Evolutionary conservation across 306 rosid species (phyloP).

Genomic region (Cicer judaicum): DNA sequence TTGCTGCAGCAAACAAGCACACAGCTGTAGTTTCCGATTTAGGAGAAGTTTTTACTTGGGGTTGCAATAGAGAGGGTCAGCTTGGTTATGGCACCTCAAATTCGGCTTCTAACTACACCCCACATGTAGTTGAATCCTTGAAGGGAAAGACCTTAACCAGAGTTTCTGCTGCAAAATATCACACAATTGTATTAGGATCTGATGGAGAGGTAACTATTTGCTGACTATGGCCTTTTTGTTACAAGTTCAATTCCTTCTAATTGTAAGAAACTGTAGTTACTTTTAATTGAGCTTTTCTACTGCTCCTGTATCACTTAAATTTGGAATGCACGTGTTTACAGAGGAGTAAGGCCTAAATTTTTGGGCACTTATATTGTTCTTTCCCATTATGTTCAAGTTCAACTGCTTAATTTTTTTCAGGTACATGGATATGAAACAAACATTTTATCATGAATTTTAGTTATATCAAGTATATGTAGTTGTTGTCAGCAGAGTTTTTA

Average conservation of each 20-base stretch:
- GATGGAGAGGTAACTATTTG: slow-evolving; percentile 89
- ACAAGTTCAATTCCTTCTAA: slow-evolving; percentile 19
- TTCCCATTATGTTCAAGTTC: slow-evolving; percentile 26
- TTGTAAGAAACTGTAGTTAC: slow-evolving; percentile 26
- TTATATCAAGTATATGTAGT: slow-evolving; percentile 30
- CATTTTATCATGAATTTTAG: slow-evolving; percentile 14
- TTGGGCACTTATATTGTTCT: slow-evolving; percentile 38
- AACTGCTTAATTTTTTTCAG: slow-evolving; percentile 22
- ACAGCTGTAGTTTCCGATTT: slow-evolving; percentile 86
- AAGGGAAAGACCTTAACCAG: slow-evolving; percentile 77
- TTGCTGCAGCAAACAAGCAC: slow-evolving; percentile 98
- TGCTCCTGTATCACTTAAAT: slow-evolving; percentile 11
- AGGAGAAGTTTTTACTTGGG: slow-evolving; percentile 97
- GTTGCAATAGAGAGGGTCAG: slow-evolving; percentile 94
- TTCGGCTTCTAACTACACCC: slow-evolving; percentile 93
- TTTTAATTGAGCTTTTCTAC: slow-evolving; percentile 23
- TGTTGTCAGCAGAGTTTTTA: neutral
- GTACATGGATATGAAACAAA: slow-evolving; percentile 8
- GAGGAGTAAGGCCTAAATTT: slow-evolving; percentile 31
- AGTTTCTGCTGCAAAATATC: slow-evolving; percentile 90
- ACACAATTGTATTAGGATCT: slow-evolving; percentile 84
- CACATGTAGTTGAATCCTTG: slow-evolving; percentile 88
- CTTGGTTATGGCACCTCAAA: slow-evolving; percentile 98
- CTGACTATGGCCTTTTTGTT: slow-evolving; percentile 34
- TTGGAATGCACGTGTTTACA: slow-evolving; percentile 19